phyloP scores from a whole-genome alignment of 169 alveolate genomes.

The Plasmodium fragile region DNA sequence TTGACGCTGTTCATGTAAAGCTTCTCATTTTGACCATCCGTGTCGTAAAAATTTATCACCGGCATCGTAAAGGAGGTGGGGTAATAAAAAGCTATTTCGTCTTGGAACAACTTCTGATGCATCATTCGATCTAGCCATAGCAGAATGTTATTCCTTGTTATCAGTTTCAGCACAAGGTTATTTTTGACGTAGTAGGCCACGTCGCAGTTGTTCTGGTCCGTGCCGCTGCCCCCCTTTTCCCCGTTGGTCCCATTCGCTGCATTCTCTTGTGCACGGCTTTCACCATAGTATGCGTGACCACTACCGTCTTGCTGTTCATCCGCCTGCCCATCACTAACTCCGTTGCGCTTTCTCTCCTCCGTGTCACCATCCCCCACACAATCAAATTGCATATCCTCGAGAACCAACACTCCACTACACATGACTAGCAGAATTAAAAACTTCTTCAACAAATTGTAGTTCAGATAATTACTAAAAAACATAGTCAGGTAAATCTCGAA shows the following conservation, averaged over 20 bases:
- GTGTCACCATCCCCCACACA: not conserved
- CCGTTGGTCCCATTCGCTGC: not conserved
- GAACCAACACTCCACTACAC: constrained; percentile 6
- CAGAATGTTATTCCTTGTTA: constrained; percentile 39
- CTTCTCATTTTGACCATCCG: constrained; percentile 4
- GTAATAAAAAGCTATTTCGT: constrained; percentile 32
- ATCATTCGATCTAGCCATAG: constrained; percentile 52
- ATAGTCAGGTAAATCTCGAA: constrained; percentile 51
- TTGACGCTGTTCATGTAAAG: not conserved
- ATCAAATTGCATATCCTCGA: constrained; percentile 20
- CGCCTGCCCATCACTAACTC: not conserved
- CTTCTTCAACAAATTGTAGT: constrained; percentile 36
- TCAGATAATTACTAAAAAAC: constrained; percentile 41
- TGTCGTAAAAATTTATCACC: constrained; percentile 50
- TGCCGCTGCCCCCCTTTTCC: not conserved
- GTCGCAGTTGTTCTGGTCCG: not conserved
- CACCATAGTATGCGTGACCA: not conserved
- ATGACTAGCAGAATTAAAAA: constrained; percentile 56
- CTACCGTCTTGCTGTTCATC: not conserved
- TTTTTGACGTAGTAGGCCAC: constrained; percentile 28
- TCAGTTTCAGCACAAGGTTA: constrained; percentile 34
- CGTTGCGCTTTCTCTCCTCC: not conserved
- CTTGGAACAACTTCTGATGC: constrained; percentile 48
- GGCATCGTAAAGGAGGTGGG: constrained; percentile 72
- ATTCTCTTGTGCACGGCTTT: not conserved